A percentile compares a stretch with the other conserved stretches of the same genome.
These are phyloP conservation scores for Aquilaria malaccensis DNA, from an alignment of 345 rosid genomes.

Conservation along the genomic window DNA sequence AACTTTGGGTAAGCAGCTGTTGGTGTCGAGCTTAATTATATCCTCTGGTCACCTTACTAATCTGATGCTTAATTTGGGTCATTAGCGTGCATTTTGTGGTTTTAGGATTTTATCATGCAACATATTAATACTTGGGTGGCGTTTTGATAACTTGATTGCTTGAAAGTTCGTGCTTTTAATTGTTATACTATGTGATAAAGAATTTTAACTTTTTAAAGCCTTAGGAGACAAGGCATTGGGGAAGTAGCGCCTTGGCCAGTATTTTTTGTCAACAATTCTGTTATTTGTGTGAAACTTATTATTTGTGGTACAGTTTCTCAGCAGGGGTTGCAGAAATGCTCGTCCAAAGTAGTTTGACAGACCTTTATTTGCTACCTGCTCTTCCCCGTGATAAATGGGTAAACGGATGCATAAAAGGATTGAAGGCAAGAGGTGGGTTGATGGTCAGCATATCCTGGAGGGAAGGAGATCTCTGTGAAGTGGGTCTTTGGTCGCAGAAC, in stretches of 20 bases:
- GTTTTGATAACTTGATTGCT: too few relatives aligned
- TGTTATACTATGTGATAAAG: too few relatives aligned
- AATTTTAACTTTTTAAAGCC: too few relatives aligned
- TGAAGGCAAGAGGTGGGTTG: slow-evolving; percentile 74
- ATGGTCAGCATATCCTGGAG: slow-evolving; percentile 64
- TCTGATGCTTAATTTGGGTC: too few relatives aligned
- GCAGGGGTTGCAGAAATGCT: slow-evolving; percentile 84
- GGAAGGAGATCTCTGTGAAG: slow-evolving; percentile 67
- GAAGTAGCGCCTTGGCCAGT: too few relatives aligned
- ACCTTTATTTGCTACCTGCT: slow-evolving; percentile 76
- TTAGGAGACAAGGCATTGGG: too few relatives aligned
- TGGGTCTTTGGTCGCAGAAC: slow-evolving; percentile 43
- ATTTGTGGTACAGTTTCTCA: slow-evolving; percentile 37
- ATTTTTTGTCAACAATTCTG: background rate
- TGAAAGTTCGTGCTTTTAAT: too few relatives aligned
- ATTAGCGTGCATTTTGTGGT: too few relatives aligned
- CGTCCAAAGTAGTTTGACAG: slow-evolving; percentile 70
- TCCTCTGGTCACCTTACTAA: too few relatives aligned
- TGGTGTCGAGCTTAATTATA: too few relatives aligned
- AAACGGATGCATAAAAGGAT: slow-evolving; percentile 59
- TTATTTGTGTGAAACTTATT: background rate
- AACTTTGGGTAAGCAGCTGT: slow-evolving; percentile 70
- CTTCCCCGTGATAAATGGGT: slow-evolving; percentile 79
- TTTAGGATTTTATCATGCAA: too few relatives aligned
- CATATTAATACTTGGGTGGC: too few relatives aligned